These are phyloP conservation scores for Diaporthe sp. DNA, from an alignment of 2,329 filamentous ascomycete species.

Conservation along the genomic window DNA sequence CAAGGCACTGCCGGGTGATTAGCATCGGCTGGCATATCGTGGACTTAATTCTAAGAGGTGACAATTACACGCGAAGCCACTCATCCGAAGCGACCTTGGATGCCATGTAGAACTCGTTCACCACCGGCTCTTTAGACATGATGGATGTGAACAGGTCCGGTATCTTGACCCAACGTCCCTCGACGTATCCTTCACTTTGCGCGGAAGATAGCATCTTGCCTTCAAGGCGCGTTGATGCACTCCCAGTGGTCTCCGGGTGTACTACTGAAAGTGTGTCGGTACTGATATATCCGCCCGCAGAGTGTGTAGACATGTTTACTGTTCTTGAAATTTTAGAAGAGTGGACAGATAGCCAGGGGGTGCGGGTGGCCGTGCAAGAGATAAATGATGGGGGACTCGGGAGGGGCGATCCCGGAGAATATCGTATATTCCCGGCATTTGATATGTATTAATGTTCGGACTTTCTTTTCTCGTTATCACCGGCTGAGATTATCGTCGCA, in stretches of 20 bases:
- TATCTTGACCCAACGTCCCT: background rate
- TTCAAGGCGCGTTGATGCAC: background rate
- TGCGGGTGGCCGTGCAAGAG: background rate
- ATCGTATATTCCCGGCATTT: too few species aligned
- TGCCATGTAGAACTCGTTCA: background rate
- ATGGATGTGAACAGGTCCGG: background rate
- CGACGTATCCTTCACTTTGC: background rate
- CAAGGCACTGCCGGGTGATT: background rate
- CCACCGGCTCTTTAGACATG: background rate
- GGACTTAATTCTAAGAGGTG: background rate
- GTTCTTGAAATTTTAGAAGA: background rate
- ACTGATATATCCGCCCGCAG: too few species aligned
- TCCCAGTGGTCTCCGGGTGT: background rate
- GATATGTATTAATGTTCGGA: too few species aligned
- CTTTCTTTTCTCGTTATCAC: too few species aligned
- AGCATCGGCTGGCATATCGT: background rate
- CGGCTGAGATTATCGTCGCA: too few species aligned
- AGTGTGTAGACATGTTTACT: background rate
- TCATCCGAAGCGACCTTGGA: background rate
- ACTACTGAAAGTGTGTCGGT: background rate
- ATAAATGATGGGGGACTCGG: background rate
- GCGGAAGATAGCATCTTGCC: background rate
- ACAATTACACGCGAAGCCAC: background rate
- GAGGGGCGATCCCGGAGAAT: too few species aligned
- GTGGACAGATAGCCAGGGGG: background rate